Evolutionary conservation across 2,329 filamentous ascomycete genomes (phyloP).

Genomic region (Epichloe bromicola): DNA sequence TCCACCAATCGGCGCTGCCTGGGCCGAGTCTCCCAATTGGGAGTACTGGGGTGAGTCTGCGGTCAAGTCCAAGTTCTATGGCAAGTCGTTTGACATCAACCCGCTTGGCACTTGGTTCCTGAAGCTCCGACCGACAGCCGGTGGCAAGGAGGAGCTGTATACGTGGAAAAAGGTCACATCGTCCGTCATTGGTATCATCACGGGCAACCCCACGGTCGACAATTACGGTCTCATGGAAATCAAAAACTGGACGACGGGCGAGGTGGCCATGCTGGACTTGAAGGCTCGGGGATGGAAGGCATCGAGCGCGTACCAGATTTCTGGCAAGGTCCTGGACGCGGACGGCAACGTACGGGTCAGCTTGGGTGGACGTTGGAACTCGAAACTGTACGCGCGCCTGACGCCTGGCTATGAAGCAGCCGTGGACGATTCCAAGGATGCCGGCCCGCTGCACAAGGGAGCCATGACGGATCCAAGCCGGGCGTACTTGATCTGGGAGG

Average conservation of each 20-base stretch:
- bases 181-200: slow-evolving; percentile 96
- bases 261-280: slow-evolving; percentile 81
- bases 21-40: slow-evolving; percentile 87
- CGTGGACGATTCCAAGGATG: slow-evolving; percentile 42
- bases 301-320: slow-evolving; percentile 76
- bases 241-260: slow-evolving; percentile 93
- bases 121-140: slow-evolving; percentile 61
- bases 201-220: slow-evolving; percentile 89
- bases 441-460: slow-evolving; percentile 28
- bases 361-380: slow-evolving; percentile 92
- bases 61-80: slow-evolving; percentile 93
- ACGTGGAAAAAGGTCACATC: slow-evolving; percentile 99
- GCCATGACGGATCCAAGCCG: slow-evolving; percentile 53
- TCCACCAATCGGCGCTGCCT: slow-evolving; percentile 84
- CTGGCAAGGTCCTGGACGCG: slow-evolving; percentile 71
- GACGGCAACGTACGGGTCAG: slow-evolving; percentile 74
- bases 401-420: slow-evolving; percentile 80
- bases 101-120: slow-evolving; percentile 96
- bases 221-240: slow-evolving; percentile 97
- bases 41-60: slow-evolving; percentile 95
- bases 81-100: slow-evolving; percentile 94
- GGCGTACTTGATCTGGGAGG: slow-evolving; percentile 89
- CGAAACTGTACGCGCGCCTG: slow-evolving; percentile 85
- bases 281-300: slow-evolving; percentile 95
- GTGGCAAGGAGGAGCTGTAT: slow-evolving; percentile 74